Evolutionary conservation across 805 yeast species (phyloP).

Genomic region (Candida arabinofermentans): DNA sequence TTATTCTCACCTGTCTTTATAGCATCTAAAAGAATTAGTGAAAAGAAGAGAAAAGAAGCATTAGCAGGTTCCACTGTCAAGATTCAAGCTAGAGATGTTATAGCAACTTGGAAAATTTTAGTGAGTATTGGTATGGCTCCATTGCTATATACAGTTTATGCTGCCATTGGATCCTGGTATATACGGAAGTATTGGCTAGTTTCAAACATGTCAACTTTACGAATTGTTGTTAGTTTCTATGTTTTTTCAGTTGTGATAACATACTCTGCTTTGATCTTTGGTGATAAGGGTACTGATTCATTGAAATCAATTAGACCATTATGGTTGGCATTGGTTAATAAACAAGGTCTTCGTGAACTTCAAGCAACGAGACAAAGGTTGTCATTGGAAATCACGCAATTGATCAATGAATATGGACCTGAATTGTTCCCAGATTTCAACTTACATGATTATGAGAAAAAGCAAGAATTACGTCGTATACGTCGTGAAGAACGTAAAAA

Average conservation of each 20-base stretch:
- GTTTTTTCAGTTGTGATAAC: slow-evolving; percentile 69
- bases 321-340: slow-evolving; percentile 58
- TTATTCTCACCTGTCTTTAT: slow-evolving; percentile 87
- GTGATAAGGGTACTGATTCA: slow-evolving; percentile 91
- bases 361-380: slow-evolving; percentile 59
- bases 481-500: slow-evolving; percentile 24
- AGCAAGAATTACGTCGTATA: slow-evolving; percentile 30
- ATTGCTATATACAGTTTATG: slow-evolving; percentile 73
- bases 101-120: slow-evolving; percentile 95
- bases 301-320: slow-evolving; percentile 81
- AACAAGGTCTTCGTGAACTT: slow-evolving; percentile 53
- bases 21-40: slow-evolving; percentile 70
- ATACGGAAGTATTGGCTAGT: slow-evolving; percentile 22
- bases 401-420: slow-evolving; percentile 80
- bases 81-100: slow-evolving; percentile 86
- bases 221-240: slow-evolving; percentile 46
- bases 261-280: slow-evolving; percentile 85
- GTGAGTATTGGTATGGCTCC: slow-evolving; percentile 91
- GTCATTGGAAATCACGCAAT: slow-evolving; percentile 69
- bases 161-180: slow-evolving; percentile 50
- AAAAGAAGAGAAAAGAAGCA: slow-evolving; percentile 70
- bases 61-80: slow-evolving; percentile 85
- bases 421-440: slow-evolving; percentile 84
- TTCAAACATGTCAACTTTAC: slow-evolving; percentile 18
- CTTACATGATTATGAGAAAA: slow-evolving; percentile 42